Evolutionary conservation across 495 filamentous ascomycete species (phyloP).

Genomic region (Oleoguttula mirabilis): DNA sequence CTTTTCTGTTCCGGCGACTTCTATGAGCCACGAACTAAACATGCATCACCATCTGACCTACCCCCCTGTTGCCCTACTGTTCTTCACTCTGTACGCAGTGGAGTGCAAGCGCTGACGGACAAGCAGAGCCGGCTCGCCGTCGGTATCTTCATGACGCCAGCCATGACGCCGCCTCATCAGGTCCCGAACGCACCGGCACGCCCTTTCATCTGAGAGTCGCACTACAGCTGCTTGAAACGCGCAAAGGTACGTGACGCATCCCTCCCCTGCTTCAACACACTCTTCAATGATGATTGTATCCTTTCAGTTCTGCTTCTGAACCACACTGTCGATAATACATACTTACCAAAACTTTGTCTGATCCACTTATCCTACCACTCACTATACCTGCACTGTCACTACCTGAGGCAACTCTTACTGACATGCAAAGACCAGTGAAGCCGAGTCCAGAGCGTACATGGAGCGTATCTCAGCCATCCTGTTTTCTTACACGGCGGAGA

Average conservation of each 20-base stretch:
- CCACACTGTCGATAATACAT: slow-evolving; percentile 29
- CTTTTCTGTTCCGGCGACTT: slow-evolving; percentile 56
- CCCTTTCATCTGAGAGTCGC: too few species aligned
- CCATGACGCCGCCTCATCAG: too few species aligned
- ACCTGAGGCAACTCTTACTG: background rate
- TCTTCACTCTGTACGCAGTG: too few species aligned
- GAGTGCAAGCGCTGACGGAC: too few species aligned
- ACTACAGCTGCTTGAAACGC: too few species aligned
- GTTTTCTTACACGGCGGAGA: too few species aligned
- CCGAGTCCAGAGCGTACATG: too few species aligned
- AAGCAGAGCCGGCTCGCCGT: too few species aligned
- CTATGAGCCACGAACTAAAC: slow-evolving; percentile 78
- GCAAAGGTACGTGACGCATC: too few species aligned
- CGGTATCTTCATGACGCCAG: too few species aligned
- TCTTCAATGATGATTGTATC: slow-evolving; percentile 33
- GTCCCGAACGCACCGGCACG: too few species aligned
- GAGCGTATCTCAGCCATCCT: too few species aligned
- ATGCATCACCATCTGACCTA: slow-evolving; percentile 99
- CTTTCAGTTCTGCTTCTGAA: slow-evolving; percentile 39
- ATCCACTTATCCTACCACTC: slow-evolving; percentile 6
- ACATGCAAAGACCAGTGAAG: background rate
- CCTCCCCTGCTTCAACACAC: background rate
- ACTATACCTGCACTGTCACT: background rate
- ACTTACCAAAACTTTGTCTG: slow-evolving; percentile 31
- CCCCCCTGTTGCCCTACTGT: background rate